phyloP scores from a whole-genome alignment of 768 basidiomycete genomes.

The Tulasnella sp. region DNA sequence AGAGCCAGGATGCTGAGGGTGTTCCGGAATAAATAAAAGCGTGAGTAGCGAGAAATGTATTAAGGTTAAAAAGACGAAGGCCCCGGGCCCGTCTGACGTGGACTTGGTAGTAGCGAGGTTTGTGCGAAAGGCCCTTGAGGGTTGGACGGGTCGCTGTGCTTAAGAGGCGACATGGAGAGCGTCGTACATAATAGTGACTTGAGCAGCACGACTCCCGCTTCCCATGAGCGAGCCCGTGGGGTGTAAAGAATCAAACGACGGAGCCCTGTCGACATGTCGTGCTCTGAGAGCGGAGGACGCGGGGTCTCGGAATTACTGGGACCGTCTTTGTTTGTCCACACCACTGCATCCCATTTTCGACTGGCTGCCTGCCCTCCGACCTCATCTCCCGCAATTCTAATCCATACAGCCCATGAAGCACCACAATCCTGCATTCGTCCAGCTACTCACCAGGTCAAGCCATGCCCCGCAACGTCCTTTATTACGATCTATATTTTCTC shows the following conservation, averaged over 20 bases:
- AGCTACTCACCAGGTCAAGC: not conserved
- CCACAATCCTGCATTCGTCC: not conserved
- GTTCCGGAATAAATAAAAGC: slow-evolving; percentile 6
- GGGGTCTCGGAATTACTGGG: slow-evolving; percentile 17
- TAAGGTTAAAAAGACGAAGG: slow-evolving; percentile 15
- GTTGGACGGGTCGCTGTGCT: not conserved
- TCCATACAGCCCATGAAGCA: slow-evolving; percentile 1
- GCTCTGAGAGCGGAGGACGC: not conserved
- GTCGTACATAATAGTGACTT: not conserved
- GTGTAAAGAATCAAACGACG: slow-evolving; percentile 7
- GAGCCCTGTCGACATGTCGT: slow-evolving; percentile 9
- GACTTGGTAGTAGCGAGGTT: slow-evolving; percentile 19
- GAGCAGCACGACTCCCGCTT: slow-evolving; percentile 5
- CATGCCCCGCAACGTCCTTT: slow-evolving; percentile 1
- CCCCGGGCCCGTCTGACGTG: slow-evolving; percentile 18
- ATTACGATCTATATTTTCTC: not conserved
- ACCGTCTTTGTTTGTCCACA: slow-evolving; percentile 9
- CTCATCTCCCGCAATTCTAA: slow-evolving; percentile 13
- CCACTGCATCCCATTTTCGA: not conserved
- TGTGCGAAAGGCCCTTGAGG: slow-evolving; percentile 3
- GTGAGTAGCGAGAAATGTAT: not conserved
- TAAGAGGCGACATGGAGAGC: not conserved
- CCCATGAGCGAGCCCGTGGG: slow-evolving; percentile 14
- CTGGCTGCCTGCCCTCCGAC: not conserved
- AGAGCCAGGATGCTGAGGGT: not conserved